Base-by-base conservation (phyloP, 2,329 filamentous ascomycete species). In the Thelonectria discophora region DNA sequence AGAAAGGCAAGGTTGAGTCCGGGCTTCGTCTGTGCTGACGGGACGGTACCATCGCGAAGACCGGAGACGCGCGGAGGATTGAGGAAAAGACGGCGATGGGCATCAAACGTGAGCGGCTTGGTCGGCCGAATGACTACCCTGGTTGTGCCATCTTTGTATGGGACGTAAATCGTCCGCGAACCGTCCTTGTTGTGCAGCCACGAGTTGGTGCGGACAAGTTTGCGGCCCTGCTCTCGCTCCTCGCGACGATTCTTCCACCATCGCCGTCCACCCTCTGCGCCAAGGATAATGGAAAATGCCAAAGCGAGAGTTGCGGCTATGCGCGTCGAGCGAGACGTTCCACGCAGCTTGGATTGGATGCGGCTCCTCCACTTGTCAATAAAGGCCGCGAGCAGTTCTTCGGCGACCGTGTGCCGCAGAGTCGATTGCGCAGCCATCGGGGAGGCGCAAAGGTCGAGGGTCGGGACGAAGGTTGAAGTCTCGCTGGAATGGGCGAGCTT, bases 1-100 rank as follows among this genome's bases (percentile, higher is more conserved):
- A 99, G 78, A 72, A 99, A 99, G 11, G 95, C 95, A 60, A 99
- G 84, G 74, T 99, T 99, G 40, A 99, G 81, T 0, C 95, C 95
- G 0, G 95, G 93, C 76, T 97, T 98, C 3, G 94, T 94, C 75
- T 97, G 92, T 10, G 92, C 86, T 2, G 94, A 92, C 15, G 95
- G 95, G 6, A 96, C 92, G 45, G 85, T 84, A 13, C 89, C 88
- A 75, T 93, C 89, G 40, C 85, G 84, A 49, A 95, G 84, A 1
- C 93, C 90, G 12, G 93, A 91, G 17, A 93, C 91, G 62, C 93
- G 85, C 5, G 94, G 94, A 1, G 94, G 94, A 72, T 97, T 95
- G 49, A 99, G 82, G 75, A 99, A 99, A 30, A 99, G 84, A 24
- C 96, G 86, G 30, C 95, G 87, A 79, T 99, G 95, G 6, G 95